These are phyloP conservation scores for Suillus tomentosus DNA, from an alignment of 768 basidiomycete species.

Conservation along the genomic window DNA sequence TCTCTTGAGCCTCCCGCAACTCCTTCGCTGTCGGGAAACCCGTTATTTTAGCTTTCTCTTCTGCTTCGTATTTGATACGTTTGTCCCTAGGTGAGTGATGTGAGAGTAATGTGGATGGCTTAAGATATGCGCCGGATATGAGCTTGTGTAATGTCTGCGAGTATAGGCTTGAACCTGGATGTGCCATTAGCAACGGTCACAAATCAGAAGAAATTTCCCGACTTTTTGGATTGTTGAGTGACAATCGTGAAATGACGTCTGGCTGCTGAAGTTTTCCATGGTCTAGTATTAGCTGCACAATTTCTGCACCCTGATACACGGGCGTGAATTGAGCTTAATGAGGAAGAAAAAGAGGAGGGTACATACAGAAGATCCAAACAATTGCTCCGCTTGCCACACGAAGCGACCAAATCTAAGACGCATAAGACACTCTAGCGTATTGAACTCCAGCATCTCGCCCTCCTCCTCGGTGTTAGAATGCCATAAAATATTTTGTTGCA, in stretches of 20 bases:
- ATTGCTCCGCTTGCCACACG: conserved; percentile 68
- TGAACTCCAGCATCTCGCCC: conserved; percentile 78
- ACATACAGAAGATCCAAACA: conserved; percentile 73
- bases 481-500: conserved; percentile 94
- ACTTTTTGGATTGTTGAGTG: conserved; percentile 62
- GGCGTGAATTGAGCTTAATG: neutral
- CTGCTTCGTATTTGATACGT: conserved; percentile 75
- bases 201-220: conserved; percentile 21
- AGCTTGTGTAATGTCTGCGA: conserved; percentile 67
- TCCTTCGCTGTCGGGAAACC: conserved; percentile 85
- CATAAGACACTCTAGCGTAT: conserved; percentile 79
- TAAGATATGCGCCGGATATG: conserved; percentile 72
- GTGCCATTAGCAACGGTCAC: conserved; percentile 22
- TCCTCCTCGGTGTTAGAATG: conserved; percentile 74
- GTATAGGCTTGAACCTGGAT: conserved; percentile 45
- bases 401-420: conserved; percentile 84
- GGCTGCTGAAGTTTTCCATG: conserved; percentile 83
- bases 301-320: conserved; percentile 63
- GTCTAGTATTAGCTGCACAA: conserved; percentile 76
- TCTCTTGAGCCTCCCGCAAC: conserved; percentile 68
- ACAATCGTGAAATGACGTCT: conserved; percentile 61
- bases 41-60: conserved; percentile 71
- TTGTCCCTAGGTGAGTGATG: conserved; percentile 83
- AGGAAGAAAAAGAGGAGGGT: neutral
- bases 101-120: conserved; percentile 74